Evolutionary conservation across 176 grass and related monocot genomes (phyloP).

Genomic region (Lolium multiflorum): DNA sequence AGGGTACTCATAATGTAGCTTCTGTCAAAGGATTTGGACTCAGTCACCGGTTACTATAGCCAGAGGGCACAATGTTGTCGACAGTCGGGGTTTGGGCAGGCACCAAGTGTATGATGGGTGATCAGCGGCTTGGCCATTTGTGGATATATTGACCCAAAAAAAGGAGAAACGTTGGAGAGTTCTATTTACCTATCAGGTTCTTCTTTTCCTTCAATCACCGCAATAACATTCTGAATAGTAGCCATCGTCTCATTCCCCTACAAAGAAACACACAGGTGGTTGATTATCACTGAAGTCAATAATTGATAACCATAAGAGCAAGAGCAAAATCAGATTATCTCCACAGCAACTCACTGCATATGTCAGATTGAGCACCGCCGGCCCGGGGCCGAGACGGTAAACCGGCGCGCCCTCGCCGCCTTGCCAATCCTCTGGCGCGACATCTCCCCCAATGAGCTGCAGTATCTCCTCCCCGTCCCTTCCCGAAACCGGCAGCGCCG

Average conservation of each 20-base stretch:
- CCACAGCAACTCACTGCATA: slow-evolving; percentile 56
- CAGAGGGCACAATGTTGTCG: not conserved
- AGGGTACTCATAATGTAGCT: not conserved
- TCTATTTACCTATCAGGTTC: slow-evolving; percentile 69
- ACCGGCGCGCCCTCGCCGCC: slow-evolving; percentile 50
- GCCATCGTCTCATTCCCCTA: slow-evolving; percentile 87
- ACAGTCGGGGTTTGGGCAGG: too few relatives aligned
- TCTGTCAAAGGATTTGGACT: too few relatives aligned
- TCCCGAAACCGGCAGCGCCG: slow-evolving; percentile 81
- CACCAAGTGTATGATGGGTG: not conserved
- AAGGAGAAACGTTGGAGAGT: too few relatives aligned
- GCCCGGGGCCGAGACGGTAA: slow-evolving; percentile 77
- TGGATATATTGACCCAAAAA: not conserved
- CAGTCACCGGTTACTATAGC: not conserved
- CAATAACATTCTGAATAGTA: slow-evolving; percentile 90
- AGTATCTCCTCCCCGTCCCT: slow-evolving; percentile 74
- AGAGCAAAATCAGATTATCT: not conserved
- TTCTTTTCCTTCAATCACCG: slow-evolving; percentile 88
- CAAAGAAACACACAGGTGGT: not conserved
- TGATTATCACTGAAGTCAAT: not conserved
- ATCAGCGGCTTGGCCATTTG: slow-evolving; percentile 8
- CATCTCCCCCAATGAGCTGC: slow-evolving; percentile 55
- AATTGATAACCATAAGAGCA: not conserved
- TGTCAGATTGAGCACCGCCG: slow-evolving; percentile 75
- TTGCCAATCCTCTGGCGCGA: slow-evolving; percentile 85